Evolutionary conservation across 2,329 filamentous ascomycete genomes (phyloP).

Genomic region (Byssochlamys sp.): DNA sequence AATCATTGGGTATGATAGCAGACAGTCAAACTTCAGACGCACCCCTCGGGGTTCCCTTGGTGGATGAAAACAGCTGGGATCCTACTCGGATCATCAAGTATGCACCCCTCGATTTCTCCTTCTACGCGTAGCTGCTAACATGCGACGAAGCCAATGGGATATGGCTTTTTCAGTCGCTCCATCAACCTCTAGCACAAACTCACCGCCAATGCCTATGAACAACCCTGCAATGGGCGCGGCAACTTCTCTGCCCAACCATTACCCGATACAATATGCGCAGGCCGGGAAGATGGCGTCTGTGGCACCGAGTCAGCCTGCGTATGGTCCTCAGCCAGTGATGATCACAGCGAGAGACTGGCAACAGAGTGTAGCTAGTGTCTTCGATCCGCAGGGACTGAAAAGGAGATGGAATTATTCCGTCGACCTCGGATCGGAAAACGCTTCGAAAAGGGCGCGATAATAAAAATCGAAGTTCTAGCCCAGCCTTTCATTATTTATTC

Average conservation of each 20-base stretch:
- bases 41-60: constrained; percentile 48
- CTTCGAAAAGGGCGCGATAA: constrained; percentile 25
- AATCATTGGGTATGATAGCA: constrained; percentile 41
- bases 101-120: constrained; percentile 31
- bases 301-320: constrained; percentile 22
- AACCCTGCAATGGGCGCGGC: constrained; percentile 18
- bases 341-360: constrained; percentile 41
- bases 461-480: constrained; percentile 1
- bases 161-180: constrained; percentile 74
- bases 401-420: constrained; percentile 34
- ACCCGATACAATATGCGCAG: constrained; percentile 26
- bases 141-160: constrained; percentile 70
- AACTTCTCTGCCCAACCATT: constrained; percentile 20
- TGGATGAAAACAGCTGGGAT: constrained; percentile 69
- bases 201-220: constrained; percentile 31
- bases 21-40: constrained; percentile 24
- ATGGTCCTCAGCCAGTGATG: constrained; percentile 24
- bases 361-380: constrained; percentile 40
- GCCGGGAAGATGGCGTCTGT: constrained; percentile 20
- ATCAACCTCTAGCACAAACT: constrained; percentile 31
- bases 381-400: constrained; percentile 37
- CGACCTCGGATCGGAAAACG: constrained; percentile 21
- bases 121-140: constrained; percentile 19
- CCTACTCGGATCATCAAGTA: constrained; percentile 83
- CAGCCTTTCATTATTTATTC: no score